Evolutionary conservation across 2,329 filamentous ascomycete species (phyloP).

Genomic region (Paecilomyces sp.): DNA sequence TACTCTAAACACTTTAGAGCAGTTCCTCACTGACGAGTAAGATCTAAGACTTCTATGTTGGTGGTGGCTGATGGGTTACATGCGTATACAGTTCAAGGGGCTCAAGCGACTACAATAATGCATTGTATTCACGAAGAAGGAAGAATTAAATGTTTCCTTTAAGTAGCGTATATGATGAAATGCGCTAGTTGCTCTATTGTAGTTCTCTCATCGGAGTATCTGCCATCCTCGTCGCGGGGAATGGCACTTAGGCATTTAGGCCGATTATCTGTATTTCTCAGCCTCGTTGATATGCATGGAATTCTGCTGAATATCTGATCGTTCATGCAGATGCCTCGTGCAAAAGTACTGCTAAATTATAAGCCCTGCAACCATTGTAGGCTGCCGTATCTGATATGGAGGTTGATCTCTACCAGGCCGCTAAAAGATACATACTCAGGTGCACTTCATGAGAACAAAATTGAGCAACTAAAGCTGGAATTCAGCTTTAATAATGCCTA

Average conservation of each 20-base stretch:
- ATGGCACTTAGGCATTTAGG: neutral
- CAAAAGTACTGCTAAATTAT: too few species aligned
- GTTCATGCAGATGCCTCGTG: too few species aligned
- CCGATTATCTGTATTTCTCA: neutral
- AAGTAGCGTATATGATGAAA: neutral
- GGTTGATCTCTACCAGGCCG: too few species aligned
- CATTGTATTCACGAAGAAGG: neutral
- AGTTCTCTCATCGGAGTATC: neutral
- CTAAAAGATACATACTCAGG: too few species aligned
- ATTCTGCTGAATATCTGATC: neutral
- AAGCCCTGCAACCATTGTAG: neutral
- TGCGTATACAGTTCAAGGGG: neutral
- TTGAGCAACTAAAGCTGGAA: too few species aligned
- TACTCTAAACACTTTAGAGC: neutral
- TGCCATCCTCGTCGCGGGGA: neutral
- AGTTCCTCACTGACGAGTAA: neutral
- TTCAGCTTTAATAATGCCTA: too few species aligned
- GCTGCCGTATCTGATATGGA: neutral
- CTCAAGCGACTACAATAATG: neutral
- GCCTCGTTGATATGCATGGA: neutral
- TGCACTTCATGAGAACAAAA: too few species aligned
- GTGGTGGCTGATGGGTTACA: neutral
- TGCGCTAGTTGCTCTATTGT: neutral
- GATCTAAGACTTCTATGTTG: neutral
- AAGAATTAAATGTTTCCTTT: too few species aligned